phyloP scores from a whole-genome alignment of 23 red algal species.

The Gracilaria vermiculophylla region DNA sequence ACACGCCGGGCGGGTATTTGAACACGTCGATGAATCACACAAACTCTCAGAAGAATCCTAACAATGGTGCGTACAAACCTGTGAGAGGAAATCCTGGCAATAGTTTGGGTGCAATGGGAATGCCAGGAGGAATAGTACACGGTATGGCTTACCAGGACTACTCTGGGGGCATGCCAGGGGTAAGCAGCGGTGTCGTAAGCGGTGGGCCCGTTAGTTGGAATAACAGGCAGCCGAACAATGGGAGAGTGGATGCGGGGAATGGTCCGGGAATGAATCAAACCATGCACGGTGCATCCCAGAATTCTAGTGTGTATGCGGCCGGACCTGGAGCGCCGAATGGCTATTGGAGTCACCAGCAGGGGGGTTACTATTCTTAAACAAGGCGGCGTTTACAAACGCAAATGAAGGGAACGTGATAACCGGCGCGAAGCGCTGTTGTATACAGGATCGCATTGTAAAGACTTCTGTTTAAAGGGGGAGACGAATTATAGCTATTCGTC shows the following conservation, averaged over 20 bases:
- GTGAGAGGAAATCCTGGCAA: conserved; percentile 36
- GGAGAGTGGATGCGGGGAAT: conserved; percentile 22
- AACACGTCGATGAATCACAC: conserved; percentile 40
- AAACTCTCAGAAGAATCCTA: conserved; percentile 40
- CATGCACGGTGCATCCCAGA: conserved; percentile 20
- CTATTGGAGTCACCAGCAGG: conserved; percentile 48
- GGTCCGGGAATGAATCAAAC: conserved; percentile 16
- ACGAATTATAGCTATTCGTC: too few relatives aligned
- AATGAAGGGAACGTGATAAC: neutral
- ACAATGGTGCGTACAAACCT: conserved; percentile 36
- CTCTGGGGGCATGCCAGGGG: conserved; percentile 28
- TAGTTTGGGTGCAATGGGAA: conserved; percentile 35
- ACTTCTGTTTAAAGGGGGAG: neutral
- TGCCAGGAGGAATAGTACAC: conserved; percentile 48
- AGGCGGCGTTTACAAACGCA: neutral
- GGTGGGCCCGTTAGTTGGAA: conserved; percentile 33
- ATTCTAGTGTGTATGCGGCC: conserved; percentile 30
- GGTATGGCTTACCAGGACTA: conserved; percentile 60
- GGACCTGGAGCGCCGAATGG: conserved; percentile 47
- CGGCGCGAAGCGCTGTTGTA: conserved; percentile 11
- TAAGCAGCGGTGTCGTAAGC: conserved; percentile 19
- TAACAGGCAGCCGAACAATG: conserved; percentile 30
- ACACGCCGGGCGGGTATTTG: conserved; percentile 58
- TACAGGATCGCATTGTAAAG: conserved; percentile 17
- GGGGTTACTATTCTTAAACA: conserved; percentile 33